phyloP scores from a whole-genome alignment of 2,329 filamentous ascomycete species.

The Penicillium glabrum region DNA sequence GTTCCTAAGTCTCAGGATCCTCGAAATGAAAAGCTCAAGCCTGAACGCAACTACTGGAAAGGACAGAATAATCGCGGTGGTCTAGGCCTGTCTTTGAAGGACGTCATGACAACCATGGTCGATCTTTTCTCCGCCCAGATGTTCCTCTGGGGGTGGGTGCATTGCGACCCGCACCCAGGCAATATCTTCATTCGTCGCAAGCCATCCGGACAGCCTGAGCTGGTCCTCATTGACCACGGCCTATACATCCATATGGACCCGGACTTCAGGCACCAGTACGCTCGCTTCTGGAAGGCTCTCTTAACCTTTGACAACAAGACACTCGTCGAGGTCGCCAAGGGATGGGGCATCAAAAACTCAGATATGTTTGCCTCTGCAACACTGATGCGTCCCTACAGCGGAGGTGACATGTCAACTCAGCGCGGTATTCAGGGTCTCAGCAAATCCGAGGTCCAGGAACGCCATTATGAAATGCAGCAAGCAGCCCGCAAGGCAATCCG shows the following conservation, averaged over 20 bases:
- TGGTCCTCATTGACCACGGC: constrained; percentile 96
- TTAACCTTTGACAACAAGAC: constrained; percentile 90
- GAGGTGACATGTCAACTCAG: constrained; percentile 69
- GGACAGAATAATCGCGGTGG: constrained; percentile 73
- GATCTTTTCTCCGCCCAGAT: constrained; percentile 97
- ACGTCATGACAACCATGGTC: constrained; percentile 95
- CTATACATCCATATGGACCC: constrained; percentile 90
- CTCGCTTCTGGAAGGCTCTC: constrained; percentile 87
- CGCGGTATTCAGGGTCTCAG: constrained; percentile 53
- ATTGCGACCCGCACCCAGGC: constrained; percentile 95
- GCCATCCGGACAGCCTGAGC: constrained; percentile 77
- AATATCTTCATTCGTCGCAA: constrained; percentile 94
- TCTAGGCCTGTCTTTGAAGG: constrained; percentile 75
- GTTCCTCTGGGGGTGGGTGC: constrained; percentile 93
- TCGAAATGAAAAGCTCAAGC: constrained; percentile 65
- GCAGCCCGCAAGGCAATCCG: constrained; percentile 71
- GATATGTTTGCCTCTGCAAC: constrained; percentile 92
- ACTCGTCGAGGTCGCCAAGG: constrained; percentile 67
- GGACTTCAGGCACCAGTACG: constrained; percentile 81
- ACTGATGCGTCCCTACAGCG: constrained; percentile 84
- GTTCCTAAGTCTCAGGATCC: constrained; percentile 37
- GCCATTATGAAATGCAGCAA: constrained; percentile 77
- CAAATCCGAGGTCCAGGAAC: constrained; percentile 56
- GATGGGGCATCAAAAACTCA: constrained; percentile 85
- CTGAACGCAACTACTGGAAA: constrained; percentile 75